Conservation (phyloP, 768 basidiomycete species). For the Leccinum ochraceum region DNA sequence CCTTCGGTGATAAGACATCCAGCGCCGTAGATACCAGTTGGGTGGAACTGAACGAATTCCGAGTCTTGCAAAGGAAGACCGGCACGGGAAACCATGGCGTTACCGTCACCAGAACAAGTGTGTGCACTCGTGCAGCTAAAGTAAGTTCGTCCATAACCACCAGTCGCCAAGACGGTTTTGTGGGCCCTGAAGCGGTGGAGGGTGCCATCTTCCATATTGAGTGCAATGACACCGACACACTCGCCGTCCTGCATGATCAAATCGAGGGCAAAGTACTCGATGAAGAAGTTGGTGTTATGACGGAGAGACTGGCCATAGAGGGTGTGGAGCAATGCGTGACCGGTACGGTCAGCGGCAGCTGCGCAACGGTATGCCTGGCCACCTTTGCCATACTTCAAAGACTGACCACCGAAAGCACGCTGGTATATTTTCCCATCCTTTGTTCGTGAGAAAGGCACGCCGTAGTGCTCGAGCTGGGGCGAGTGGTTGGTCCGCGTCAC, state of each 20-base stretch:
- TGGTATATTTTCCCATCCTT: slow-evolving; percentile 99
- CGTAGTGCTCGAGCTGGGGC: slow-evolving; percentile 91
- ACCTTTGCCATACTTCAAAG: slow-evolving; percentile 94
- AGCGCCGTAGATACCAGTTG: slow-evolving; percentile 98
- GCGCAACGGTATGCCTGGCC: slow-evolving; percentile 99
- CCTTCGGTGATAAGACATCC: slow-evolving; percentile 99
- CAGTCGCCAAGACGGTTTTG: slow-evolving; percentile 97
- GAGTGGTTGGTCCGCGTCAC: not conserved
- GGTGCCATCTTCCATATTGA: slow-evolving; percentile 99
- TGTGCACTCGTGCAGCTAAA: slow-evolving; percentile 99
- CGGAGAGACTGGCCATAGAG: slow-evolving; percentile 98
- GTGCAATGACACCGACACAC: slow-evolving; percentile 98
- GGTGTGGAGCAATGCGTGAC: slow-evolving; percentile 97
- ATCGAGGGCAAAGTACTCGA: slow-evolving; percentile 99
- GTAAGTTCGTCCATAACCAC: slow-evolving; percentile 97
- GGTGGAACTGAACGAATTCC: slow-evolving; percentile 99
- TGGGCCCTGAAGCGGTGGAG: slow-evolving; percentile 98
- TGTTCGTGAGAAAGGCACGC: slow-evolving; percentile 97
- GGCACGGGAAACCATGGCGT: slow-evolving; percentile 97
- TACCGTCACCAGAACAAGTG: slow-evolving; percentile 98
- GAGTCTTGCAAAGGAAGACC: slow-evolving; percentile 95
- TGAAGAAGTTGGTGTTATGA: slow-evolving; percentile 99
- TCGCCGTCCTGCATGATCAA: slow-evolving; percentile 98
- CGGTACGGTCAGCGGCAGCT: slow-evolving; percentile 97
- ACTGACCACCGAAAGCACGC: slow-evolving; percentile 98